Evolutionary conservation across 208 protist genomes (phyloP).

Genomic region (Acanthamoeba royreba): DNA sequence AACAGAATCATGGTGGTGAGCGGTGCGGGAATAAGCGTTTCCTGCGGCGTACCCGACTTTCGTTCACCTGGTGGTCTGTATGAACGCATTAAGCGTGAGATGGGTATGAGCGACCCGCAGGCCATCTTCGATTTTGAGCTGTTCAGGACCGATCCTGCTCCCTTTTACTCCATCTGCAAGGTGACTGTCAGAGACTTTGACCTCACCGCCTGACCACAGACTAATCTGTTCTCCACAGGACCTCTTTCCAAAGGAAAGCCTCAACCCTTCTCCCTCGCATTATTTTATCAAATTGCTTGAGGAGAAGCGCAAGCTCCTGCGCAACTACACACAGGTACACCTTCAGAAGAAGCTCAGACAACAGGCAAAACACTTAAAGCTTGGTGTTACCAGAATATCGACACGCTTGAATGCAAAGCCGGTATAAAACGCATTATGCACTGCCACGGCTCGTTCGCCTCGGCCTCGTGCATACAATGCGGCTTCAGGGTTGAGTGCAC

Average conservation of each 20-base stretch:
- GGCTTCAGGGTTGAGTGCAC: neutral
- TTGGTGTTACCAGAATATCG: constrained; percentile 70
- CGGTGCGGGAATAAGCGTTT: constrained; percentile 54
- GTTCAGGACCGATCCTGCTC: constrained; percentile 57
- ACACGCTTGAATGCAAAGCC: constrained; percentile 67
- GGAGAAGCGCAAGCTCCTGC: constrained; percentile 53
- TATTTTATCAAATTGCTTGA: constrained; percentile 67
- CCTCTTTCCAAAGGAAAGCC: constrained; percentile 41
- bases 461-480: constrained; percentile 47
- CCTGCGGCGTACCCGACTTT: constrained; percentile 77
- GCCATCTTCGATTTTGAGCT: constrained; percentile 74
- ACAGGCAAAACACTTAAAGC: neutral
- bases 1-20: neutral
- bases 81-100: constrained; percentile 55
- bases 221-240: constrained; percentile 6
- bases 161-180: constrained; percentile 61
- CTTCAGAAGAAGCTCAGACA: too few relatives aligned
- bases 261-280: constrained; percentile 64
- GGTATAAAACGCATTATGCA: constrained; percentile 53
- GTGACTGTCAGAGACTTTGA: neutral
- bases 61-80: constrained; percentile 74
- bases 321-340: constrained; percentile 57
- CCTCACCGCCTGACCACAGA: neutral
- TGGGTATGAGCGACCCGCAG: constrained; percentile 61
- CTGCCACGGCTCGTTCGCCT: constrained; percentile 63